These are phyloP conservation scores for Coemansia sp. DNA, from an alignment of 192 early-diverging fungal genomes.

Conservation along the genomic window DNA sequence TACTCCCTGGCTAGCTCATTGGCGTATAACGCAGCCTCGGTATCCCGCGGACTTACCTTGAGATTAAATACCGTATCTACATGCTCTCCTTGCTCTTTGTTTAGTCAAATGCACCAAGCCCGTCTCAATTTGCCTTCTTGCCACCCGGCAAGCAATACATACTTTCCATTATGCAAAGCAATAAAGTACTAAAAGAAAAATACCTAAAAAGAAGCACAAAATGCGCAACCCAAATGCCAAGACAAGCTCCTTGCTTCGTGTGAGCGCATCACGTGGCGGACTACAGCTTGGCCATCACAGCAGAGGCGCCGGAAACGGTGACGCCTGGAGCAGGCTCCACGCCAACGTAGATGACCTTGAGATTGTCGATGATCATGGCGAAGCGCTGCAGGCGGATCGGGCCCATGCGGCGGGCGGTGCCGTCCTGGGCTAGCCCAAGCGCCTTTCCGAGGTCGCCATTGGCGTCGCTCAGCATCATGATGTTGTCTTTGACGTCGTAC, in stretches of 20 bases:
- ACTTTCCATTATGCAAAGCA: constrained; percentile 22
- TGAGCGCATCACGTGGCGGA: neutral
- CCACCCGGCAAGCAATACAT: constrained; percentile 6
- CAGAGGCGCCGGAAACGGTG: constrained; percentile 56
- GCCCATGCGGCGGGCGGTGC: constrained; percentile 63
- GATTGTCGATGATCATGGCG: constrained; percentile 68
- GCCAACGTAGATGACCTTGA: constrained; percentile 70
- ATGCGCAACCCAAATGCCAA: neutral
- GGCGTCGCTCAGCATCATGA: constrained; percentile 72
- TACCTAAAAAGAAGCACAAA: constrained; percentile 1
- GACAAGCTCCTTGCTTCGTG: neutral
- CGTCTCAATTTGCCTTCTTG: neutral
- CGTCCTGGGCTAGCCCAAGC: constrained; percentile 64
- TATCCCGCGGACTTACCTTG: constrained; percentile 15
- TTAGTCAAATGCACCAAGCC: neutral
- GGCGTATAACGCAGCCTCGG: too few relatives aligned
- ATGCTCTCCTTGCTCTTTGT: neutral
- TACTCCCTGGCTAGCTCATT: neutral
- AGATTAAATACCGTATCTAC: constrained; percentile 34
- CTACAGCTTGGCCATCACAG: constrained; percentile 60
- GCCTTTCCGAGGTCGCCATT: constrained; percentile 64
- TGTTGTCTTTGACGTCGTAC: constrained; percentile 45
- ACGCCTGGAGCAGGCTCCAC: constrained; percentile 64
- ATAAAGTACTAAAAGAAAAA: too few relatives aligned
- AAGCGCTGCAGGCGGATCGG: constrained; percentile 66